These are phyloP conservation scores for Pythium periplocum DNA, from an alignment of 352 stramenopile genomes.

Conservation along the genomic window DNA sequence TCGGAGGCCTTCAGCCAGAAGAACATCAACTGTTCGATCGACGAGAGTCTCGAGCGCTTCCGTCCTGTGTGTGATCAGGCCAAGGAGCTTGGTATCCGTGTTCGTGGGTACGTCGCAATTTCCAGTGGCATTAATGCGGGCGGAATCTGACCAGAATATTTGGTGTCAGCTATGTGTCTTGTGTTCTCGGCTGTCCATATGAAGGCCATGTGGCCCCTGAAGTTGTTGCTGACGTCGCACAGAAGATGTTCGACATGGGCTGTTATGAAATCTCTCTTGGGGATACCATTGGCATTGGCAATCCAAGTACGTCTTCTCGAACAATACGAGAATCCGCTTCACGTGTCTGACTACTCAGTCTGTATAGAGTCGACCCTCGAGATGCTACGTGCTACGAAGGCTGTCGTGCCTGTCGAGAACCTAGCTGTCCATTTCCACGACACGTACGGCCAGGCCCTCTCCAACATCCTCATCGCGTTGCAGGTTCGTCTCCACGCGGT, in stretches of 20 bases:
- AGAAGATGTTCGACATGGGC: slow-evolving; percentile 89
- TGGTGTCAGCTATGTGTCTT: slow-evolving; percentile 89
- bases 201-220: slow-evolving; percentile 84
- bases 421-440: slow-evolving; percentile 97
- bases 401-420: slow-evolving; percentile 76
- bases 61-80: slow-evolving; percentile 84
- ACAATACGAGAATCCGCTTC: no score
- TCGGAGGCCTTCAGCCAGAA: slow-evolving; percentile 94
- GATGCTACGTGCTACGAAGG: slow-evolving; percentile 75
- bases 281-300: slow-evolving; percentile 93
- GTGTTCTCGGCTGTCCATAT: slow-evolving; percentile 96
- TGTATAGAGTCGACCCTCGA: slow-evolving; percentile 62
- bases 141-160: not conserved
- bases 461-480: slow-evolving; percentile 91
- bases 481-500: slow-evolving; percentile 37
- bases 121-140: slow-evolving; percentile 2
- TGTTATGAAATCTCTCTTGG: slow-evolving; percentile 95
- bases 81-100: slow-evolving; percentile 65
- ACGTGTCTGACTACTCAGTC: no score
- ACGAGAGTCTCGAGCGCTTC: slow-evolving; percentile 94
- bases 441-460: slow-evolving; percentile 95
- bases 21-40: slow-evolving; percentile 97
- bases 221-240: slow-evolving; percentile 77
- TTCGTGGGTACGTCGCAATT: slow-evolving; percentile 72
- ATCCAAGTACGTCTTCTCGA: slow-evolving; percentile 40